phyloP scores from a whole-genome alignment of 257 asterid species.

The Solanum pennellii region DNA sequence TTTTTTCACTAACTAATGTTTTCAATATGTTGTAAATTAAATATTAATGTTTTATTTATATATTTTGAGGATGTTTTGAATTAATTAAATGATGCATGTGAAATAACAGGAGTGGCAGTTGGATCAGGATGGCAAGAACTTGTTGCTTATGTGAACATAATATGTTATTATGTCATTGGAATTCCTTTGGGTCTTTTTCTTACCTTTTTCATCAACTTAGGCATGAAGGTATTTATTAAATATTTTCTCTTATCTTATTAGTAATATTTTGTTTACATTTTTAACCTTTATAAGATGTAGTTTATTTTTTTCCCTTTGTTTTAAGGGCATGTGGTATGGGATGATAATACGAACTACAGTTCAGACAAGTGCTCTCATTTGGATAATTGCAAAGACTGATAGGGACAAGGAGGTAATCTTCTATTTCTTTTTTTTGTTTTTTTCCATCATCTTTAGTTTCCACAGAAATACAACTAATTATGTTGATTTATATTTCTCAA shows the following conservation, averaged over 20 bases:
- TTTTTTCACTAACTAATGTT: too few relatives aligned
- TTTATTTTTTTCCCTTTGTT: too few relatives aligned
- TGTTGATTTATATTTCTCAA: too few relatives aligned
- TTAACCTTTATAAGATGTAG: too few relatives aligned
- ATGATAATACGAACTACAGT: not conserved
- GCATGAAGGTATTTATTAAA: not conserved
- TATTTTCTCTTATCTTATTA: too few relatives aligned
- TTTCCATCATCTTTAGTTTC: too few relatives aligned
- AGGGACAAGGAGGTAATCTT: not conserved
- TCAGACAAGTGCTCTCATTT: not conserved
- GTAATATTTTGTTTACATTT: too few relatives aligned
- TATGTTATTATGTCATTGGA: not conserved
- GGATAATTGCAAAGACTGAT: not conserved
- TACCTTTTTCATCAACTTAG: not conserved
- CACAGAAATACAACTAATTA: too few relatives aligned
- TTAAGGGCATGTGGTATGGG: conserved; percentile 8
- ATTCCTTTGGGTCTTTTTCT: conserved; percentile 1
- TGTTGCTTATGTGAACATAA: conserved; percentile 3
- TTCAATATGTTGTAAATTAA: too few relatives aligned
- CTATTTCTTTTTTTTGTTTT: too few relatives aligned
- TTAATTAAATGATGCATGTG: not conserved
- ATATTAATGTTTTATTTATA: too few relatives aligned
- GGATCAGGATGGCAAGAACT: conserved; percentile 10
- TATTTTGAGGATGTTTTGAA: too few relatives aligned
- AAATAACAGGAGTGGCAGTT: conserved; percentile 3